Conservation (phyloP, 139 green algal genomes). For the Chlamydomonas sp. region DNA sequence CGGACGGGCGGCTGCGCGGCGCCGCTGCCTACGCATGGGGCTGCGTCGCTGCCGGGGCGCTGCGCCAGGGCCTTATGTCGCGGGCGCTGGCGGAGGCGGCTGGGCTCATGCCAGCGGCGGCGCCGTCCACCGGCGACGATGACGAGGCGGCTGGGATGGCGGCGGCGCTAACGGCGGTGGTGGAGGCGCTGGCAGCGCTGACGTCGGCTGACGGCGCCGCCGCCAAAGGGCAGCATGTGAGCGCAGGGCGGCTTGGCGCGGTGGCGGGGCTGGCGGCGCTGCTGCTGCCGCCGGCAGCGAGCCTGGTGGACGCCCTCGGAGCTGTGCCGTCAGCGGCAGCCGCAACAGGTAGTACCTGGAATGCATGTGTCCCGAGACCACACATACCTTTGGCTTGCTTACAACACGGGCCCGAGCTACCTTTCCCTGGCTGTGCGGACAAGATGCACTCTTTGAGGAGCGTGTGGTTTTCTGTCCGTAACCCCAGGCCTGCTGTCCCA, state of each 20-base stretch:
- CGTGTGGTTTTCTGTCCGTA: too few species aligned
- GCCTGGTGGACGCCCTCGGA: conserved; percentile 18
- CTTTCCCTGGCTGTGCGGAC: too few species aligned
- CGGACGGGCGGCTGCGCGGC: conserved; percentile 20
- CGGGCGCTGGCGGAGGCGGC: neutral
- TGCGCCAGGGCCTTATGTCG: conserved; percentile 25
- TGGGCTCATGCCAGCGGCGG: neutral
- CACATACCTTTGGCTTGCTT: too few species aligned
- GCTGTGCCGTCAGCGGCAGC: neutral
- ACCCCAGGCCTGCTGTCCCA: conserved; percentile 10
- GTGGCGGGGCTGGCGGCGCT: conserved; percentile 25
- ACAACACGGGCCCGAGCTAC: too few species aligned
- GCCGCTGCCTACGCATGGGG: conserved; percentile 11
- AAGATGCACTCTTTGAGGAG: too few species aligned
- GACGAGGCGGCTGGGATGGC: neutral
- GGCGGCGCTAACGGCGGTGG: neutral
- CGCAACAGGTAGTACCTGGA: too few species aligned
- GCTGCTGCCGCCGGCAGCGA: conserved; percentile 29
- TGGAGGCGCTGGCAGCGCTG: conserved; percentile 1
- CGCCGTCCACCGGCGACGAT: neutral
- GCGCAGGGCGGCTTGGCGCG: conserved; percentile 7
- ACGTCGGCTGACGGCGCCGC: neutral
- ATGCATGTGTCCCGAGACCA: too few species aligned
- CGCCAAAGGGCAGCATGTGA: conserved; percentile 18
- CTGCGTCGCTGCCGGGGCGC: neutral